Conservation (phyloP, 768 basidiomycete genomes). For the Saitozyma sp. region DNA sequence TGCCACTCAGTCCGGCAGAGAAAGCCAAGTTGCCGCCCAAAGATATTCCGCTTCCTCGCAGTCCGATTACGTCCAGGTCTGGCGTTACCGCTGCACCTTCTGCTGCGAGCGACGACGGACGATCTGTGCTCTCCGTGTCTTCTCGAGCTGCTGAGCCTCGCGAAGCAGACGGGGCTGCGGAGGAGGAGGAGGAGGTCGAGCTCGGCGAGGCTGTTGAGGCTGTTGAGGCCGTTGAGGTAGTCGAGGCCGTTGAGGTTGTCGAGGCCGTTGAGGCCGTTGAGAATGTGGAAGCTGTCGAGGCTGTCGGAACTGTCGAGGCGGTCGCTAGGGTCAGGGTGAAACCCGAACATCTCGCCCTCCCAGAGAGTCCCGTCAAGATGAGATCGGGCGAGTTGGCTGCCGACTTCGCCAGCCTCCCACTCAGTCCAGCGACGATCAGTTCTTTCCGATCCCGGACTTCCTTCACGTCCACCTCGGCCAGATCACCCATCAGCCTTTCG, state of each 20-base stretch:
- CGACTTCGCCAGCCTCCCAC: too few relatives aligned
- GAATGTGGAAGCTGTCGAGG: background rate
- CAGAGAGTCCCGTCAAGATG: too few relatives aligned
- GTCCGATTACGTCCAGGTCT: conserved; percentile 8
- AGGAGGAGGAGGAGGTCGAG: background rate
- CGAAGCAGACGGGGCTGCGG: background rate
- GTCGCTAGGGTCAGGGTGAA: too few relatives aligned
- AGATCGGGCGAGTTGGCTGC: too few relatives aligned
- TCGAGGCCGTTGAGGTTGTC: background rate
- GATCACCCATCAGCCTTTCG: background rate
- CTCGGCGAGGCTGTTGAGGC: background rate
- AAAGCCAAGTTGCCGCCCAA: conserved; percentile 10
- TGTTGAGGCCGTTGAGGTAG: background rate
- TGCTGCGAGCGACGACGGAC: background rate
- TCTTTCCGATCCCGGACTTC: too few relatives aligned
- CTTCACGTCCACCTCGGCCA: too few relatives aligned
- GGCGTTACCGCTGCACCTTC: background rate
- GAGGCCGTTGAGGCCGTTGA: background rate
- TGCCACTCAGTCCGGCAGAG: conserved; percentile 20
- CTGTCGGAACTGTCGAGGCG: background rate
- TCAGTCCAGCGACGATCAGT: too few relatives aligned
- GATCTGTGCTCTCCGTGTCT: background rate
- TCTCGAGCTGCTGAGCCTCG: background rate
- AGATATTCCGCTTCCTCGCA: conserved; percentile 27
- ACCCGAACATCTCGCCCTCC: too few relatives aligned